Base-by-base conservation (phyloP, 1,284 basidiomycete genomes). In the Microbotryum scabiosae region DNA sequence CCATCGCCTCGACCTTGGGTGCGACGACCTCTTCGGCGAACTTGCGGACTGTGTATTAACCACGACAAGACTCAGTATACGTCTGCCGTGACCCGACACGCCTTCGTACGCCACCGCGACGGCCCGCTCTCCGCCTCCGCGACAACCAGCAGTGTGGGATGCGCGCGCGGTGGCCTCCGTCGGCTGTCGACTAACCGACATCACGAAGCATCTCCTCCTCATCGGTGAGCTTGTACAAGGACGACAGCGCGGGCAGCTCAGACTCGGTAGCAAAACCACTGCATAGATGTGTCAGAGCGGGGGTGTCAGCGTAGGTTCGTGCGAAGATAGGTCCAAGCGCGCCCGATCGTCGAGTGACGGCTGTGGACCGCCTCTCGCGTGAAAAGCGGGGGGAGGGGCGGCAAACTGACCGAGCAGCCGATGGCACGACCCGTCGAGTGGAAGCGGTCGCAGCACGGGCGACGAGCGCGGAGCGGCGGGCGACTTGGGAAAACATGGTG, bases 1-100 rank as follows among this genome's bases (percentile, higher is more conserved):
- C 94, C 96, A 99, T 99, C 73, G 92, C 89, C 47, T 85, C 83
- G 59, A 97, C 93, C 74, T 85, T 89, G 51, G 96, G 94, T 12
- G 78, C 87, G 25, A 99, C 84, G 41, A 94, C 85, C 59, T 97
- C 91, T 62, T 83, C 79, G 1, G 94, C 90, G 70, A 97, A 97
- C 47, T 87, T 84, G 72, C 82, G 82, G 26, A 96, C 92, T 90
- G 65, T 21, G 49, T n/a, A 53, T 23, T 23, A n/a, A 23, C 25
- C 21, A 47, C 9, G 26, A 44, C 1, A 48, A 14, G 28, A 21
- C 12, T 36, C 45, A 54, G 25, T 28, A 12, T 12, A 25, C 23
- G 48, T 5, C 10, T 28, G 12, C 16, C 23, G 12, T 23, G 48
- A 49, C 16, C 48, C 18, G 23, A 49, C 4, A 14, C 20, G 48